These are phyloP conservation scores for Vanrija pseudolonga DNA, from an alignment of 1,284 basidiomycete genomes.

Conservation along the genomic window DNA sequence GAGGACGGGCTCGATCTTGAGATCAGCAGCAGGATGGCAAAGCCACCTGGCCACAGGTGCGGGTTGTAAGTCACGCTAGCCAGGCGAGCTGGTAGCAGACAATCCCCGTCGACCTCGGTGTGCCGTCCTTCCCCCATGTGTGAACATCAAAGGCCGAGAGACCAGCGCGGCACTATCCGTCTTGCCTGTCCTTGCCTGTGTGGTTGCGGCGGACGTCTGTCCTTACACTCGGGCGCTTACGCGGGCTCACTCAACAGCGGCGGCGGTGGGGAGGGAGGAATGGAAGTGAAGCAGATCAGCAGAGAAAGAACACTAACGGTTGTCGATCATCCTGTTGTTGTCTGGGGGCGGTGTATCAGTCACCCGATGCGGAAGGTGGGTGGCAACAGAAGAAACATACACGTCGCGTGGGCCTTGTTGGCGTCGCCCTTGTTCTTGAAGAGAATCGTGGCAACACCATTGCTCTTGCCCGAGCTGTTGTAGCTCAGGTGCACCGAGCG, in stretches of 20 bases:
- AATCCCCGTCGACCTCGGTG: background rate
- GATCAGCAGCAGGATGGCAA: no score
- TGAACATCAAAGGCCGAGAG: background rate
- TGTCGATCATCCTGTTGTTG: constrained; percentile 99
- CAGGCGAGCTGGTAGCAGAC: no score
- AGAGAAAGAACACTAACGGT: constrained; percentile 75
- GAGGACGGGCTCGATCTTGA: no score
- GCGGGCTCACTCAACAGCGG: constrained; percentile 6
- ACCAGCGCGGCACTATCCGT: background rate
- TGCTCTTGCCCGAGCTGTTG: constrained; percentile 78
- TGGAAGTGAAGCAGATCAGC: constrained; percentile 8
- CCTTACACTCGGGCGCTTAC: no score
- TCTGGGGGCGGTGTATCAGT: constrained; percentile 50
- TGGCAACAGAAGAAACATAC: constrained; percentile 28
- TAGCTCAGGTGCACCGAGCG: constrained; percentile 80
- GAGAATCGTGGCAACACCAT: constrained; percentile 81
- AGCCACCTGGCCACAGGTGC: no score
- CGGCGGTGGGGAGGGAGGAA: background rate
- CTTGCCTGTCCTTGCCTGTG: background rate
- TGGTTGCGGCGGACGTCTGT: background rate
- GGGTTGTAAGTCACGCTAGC: no score
- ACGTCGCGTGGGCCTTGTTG: constrained; percentile 84
- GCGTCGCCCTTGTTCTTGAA: constrained; percentile 87
- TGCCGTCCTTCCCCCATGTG: background rate
- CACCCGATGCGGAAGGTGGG: background rate